Conservation (phyloP, 257 asterid genomes). For the Solanum arcanum region DNA sequence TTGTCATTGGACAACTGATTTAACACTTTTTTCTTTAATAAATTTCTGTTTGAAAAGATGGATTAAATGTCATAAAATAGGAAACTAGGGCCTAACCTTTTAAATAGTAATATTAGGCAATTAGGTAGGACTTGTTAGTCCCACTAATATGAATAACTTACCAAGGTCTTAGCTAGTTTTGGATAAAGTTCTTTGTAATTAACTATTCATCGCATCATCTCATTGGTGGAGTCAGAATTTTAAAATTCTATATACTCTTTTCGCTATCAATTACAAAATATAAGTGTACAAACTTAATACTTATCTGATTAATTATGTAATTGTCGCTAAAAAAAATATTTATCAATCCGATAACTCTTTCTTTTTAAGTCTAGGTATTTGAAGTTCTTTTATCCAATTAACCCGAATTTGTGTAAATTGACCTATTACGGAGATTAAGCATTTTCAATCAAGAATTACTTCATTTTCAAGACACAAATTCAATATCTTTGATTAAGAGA, state of each 20-base stretch:
- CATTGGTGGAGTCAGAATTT: no score
- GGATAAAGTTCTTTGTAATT: neutral
- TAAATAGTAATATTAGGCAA: neutral
- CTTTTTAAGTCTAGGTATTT: neutral
- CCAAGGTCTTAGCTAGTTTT: neutral
- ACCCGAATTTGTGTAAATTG: neutral
- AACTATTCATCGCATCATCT: no score
- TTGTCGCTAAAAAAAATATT: neutral
- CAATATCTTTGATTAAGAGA: neutral
- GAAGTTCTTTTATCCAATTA: neutral
- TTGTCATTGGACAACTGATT: neutral
- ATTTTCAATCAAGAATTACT: neutral
- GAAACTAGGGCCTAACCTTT: neutral
- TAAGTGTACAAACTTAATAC: no score
- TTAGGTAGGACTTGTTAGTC: neutral
- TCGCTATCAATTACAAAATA: no score
- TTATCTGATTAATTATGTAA: neutral
- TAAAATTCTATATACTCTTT: no score
- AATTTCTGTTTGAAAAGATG: neutral
- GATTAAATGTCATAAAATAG: neutral
- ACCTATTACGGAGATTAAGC: neutral
- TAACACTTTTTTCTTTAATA: neutral
- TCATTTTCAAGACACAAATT: neutral
- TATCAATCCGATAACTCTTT: neutral
- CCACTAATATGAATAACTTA: neutral